Conservation (phyloP, 257 asterid species). For the Rhazya stricta region DNA sequence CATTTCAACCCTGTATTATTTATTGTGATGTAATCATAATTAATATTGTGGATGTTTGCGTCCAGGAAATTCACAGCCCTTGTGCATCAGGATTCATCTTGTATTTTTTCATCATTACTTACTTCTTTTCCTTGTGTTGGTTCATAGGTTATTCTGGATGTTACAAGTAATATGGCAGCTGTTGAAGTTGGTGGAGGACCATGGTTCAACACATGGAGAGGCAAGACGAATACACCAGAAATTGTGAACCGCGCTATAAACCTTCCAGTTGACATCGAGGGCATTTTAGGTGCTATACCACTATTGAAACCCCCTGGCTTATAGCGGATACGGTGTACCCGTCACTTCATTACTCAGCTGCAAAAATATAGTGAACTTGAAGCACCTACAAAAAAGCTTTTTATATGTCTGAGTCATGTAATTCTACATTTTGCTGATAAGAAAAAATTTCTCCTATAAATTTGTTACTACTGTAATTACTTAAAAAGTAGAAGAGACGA, state of each 20-base stretch:
- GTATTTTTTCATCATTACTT: not conserved
- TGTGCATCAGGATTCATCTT: not conserved
- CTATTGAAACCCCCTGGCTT: conserved; percentile 91
- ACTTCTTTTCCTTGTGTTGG: not conserved
- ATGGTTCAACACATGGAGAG: conserved; percentile 88
- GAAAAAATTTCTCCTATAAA: too few species aligned
- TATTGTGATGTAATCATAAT: not conserved
- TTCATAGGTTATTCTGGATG: conserved; percentile 69
- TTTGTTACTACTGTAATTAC: too few species aligned
- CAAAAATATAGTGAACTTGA: too few species aligned
- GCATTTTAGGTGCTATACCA: conserved; percentile 49
- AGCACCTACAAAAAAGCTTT: not conserved
- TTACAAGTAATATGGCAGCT: conserved; percentile 90
- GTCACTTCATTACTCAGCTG: not conserved
- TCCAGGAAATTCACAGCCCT: not conserved
- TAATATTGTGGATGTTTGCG: not conserved
- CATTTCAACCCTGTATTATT: not conserved
- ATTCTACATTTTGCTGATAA: too few species aligned
- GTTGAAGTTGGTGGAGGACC: conserved; percentile 99
- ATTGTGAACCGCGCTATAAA: conserved; percentile 44
- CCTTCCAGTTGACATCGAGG: conserved; percentile 68
- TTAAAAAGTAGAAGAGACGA: too few species aligned
- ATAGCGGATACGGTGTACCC: conserved; percentile 18
- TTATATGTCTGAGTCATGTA: not conserved
- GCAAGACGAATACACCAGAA: conserved; percentile 56